A percentile compares a stretch with the other conserved stretches of the same genome.
These are phyloP conservation scores for Coemansia sp. DNA, from an alignment of 192 early-diverging fungal genomes.

Conservation along the genomic window DNA sequence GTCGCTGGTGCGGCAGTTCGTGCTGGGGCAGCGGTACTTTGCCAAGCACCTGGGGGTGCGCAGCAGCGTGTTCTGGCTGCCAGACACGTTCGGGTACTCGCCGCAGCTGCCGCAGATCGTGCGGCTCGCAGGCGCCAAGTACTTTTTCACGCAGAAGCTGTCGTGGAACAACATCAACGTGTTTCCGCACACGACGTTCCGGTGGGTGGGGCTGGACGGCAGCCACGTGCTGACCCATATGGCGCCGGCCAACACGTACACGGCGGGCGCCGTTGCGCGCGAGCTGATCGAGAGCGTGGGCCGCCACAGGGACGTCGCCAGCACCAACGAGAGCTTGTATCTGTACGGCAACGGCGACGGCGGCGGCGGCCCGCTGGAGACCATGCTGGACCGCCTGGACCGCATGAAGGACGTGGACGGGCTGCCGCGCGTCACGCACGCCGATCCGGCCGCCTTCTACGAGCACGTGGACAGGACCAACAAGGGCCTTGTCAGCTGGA, in stretches of 20 bases:
- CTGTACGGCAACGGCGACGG: slow-evolving; percentile 98
- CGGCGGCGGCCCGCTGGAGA: slow-evolving; percentile 82
- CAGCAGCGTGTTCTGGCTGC: slow-evolving; percentile 87
- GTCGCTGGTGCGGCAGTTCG: slow-evolving; percentile 87
- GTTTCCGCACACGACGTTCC: slow-evolving; percentile 96
- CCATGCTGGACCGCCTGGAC: slow-evolving; percentile 82
- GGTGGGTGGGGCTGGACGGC: slow-evolving; percentile 89
- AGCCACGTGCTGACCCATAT: slow-evolving; percentile 86
- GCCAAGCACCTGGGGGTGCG: slow-evolving; percentile 72
- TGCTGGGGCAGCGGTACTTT: slow-evolving; percentile 90
- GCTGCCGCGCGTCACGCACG: slow-evolving; percentile 70
- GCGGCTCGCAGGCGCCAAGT: slow-evolving; percentile 71
- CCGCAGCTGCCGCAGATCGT: slow-evolving; percentile 93
- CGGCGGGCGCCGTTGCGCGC: slow-evolving; percentile 57
- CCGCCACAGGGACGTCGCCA: slow-evolving; percentile 88
- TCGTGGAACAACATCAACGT: slow-evolving; percentile 99
- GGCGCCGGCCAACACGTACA: slow-evolving; percentile 88
- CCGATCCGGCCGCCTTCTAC: slow-evolving; percentile 83
- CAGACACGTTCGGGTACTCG: slow-evolving; percentile 93
- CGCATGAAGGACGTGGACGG: slow-evolving; percentile 78
- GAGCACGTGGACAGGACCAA: slow-evolving; percentile 70
- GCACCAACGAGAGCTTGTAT: slow-evolving; percentile 80
- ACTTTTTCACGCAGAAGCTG: slow-evolving; percentile 99
- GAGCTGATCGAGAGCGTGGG: slow-evolving; percentile 66
- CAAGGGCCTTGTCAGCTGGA: slow-evolving; percentile 78